A percentile compares a stretch with the other conserved stretches of the same genome.
Conservation (phyloP, 257 asterid species). For the Solanum sitiens region DNA sequence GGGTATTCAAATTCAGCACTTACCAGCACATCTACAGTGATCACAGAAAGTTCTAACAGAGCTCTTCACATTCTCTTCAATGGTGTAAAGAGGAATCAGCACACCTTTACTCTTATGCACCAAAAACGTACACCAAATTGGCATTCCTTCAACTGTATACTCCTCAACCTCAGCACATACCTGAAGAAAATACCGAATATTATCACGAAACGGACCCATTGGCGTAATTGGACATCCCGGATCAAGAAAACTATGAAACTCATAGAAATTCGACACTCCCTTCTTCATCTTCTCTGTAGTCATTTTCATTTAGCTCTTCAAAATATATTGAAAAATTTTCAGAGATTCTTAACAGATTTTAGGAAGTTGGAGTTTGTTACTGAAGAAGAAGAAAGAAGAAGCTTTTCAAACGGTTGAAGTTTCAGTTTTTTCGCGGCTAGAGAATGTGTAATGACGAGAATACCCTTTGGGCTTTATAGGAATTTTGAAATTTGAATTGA, state of each 20-base stretch:
- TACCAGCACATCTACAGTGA: conserved; percentile 73
- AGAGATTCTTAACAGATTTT: background rate
- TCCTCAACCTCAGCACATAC: conserved; percentile 52
- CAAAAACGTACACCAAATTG: conserved; percentile 58
- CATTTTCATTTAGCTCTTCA: conserved; percentile 7
- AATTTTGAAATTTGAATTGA: background rate
- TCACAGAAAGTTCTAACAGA: conserved; percentile 57
- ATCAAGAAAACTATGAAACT: conserved; percentile 50
- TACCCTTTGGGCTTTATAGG: background rate
- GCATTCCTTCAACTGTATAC: conserved; percentile 44
- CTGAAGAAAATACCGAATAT: conserved; percentile 49
- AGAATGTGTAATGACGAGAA: background rate
- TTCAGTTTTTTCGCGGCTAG: background rate
- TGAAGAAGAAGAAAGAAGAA: background rate
- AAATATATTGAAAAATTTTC: background rate
- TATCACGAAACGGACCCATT: conserved; percentile 58
- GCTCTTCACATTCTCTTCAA: conserved; percentile 52
- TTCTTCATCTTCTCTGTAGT: conserved; percentile 17
- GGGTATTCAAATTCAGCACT: background rate
- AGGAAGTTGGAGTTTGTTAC: background rate
- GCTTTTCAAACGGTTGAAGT: background rate
- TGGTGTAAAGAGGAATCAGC: conserved; percentile 63
- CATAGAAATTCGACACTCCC: conserved; percentile 29
- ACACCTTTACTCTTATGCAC: conserved; percentile 52
- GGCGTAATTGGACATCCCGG: conserved; percentile 37